Conservation (phyloP, 176 grass and related monocot species). For the Avena insularis region DNA sequence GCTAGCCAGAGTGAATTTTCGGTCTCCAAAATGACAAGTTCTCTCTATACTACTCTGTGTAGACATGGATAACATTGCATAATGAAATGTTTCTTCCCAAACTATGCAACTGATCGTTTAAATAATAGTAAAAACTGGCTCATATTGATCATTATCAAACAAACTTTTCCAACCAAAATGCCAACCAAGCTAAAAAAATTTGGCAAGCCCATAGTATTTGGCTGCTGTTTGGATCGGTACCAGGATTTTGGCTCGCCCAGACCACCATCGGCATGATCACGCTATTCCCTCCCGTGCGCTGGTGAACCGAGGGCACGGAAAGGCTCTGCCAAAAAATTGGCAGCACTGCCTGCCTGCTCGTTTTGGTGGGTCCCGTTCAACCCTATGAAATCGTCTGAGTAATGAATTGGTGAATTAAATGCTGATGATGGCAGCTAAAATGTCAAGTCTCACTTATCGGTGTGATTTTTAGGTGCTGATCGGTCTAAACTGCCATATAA, state of each 20-base stretch:
- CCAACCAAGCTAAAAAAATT: not conserved
- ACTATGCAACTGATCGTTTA: not conserved
- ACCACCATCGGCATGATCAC: not conserved
- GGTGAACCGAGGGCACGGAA: no score
- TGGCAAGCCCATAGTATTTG: not conserved
- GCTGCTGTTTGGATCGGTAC: not conserved
- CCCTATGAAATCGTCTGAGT: no score
- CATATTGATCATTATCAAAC: not conserved
- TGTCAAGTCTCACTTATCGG: no score
- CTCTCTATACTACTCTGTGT: not conserved
- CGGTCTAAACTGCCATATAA: no score
- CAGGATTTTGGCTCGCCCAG: not conserved
- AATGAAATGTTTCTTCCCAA: not conserved
- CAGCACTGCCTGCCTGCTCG: no score
- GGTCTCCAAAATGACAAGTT: not conserved
- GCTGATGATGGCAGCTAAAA: no score
- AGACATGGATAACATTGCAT: constrained; percentile 1
- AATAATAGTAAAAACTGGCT: not conserved
- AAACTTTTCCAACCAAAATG: not conserved
- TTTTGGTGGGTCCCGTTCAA: no score
- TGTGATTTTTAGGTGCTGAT: no score
- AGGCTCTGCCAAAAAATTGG: not conserved
- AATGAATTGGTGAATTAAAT: no score
- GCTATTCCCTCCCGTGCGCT: no score
- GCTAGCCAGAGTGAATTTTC: not conserved